Evolutionary conservation across 176 grass and related monocot species (phyloP), one percentile per base, ranked within the genome.

Genomic region (Carex parvula): DNA sequence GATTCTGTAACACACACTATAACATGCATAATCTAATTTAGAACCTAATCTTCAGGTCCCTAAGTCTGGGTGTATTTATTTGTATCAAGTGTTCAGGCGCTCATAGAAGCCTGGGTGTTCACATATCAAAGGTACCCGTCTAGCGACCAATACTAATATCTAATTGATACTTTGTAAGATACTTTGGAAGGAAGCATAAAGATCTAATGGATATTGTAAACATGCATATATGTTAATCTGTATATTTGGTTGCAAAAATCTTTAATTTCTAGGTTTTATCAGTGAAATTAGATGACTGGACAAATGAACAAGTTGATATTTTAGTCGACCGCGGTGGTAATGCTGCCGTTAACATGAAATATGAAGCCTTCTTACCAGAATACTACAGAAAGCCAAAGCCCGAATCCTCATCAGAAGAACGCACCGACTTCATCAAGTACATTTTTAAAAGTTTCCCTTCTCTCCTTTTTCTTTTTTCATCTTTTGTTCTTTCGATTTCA

Each of bases 71-170:
- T 81, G 88, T 92, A 84, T 99, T 95, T 88, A 92, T 99, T 87
- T 99, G 91, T 84, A 99, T 99, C 88, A 99, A 95, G 86, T 99
- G 96, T 89, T 99, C 96, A 79, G 91, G 93, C 83, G 89, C 89
- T 81, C 96, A 95, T 65, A 95, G 93, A 92, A 95, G 91, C 83
- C 96, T 99, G 39, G 93, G 91, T 60, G 93, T 92, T 67, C 96
- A 99, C 81, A 95, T 99, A 89, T 95, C 96, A 37, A 97, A 97
- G 91, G 89, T 91, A 87, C 1, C n/a, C 48, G 72, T 60, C 44
- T 80, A 58, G 10, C 10, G 6, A 60, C 58, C 37, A 26, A 30
- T 26, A 64, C 5, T 54, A 15, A 55, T 1, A 68, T 65, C 46
- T 32, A 30, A 68, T 30, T 7, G 12, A 66, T 54, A 21, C 9